Evolutionary conservation across 2,329 filamentous ascomycete species (phyloP).

Genomic region (Aspergillus ruber): DNA sequence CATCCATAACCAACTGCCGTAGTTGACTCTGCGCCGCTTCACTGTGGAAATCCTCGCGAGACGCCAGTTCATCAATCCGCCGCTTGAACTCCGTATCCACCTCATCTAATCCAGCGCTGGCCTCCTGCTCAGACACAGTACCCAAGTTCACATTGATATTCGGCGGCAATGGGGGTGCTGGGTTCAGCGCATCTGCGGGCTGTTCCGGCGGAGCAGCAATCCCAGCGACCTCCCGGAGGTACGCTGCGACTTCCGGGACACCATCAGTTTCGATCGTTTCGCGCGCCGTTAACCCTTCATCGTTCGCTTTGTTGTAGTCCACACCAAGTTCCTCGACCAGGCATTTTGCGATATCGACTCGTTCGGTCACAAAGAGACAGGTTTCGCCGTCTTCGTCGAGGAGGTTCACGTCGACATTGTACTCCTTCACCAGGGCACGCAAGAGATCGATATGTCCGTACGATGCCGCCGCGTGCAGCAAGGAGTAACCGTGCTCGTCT

Average conservation of each 20-base stretch:
- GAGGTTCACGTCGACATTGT: slow-evolving; percentile 71
- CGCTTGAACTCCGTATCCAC: slow-evolving; percentile 77
- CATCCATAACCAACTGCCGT: slow-evolving; percentile 72
- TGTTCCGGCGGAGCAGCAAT: slow-evolving; percentile 17
- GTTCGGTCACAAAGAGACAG: slow-evolving; percentile 88
- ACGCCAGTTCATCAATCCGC: slow-evolving; percentile 82
- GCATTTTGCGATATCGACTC: slow-evolving; percentile 66
- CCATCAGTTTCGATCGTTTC: slow-evolving; percentile 75
- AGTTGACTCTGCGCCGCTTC: slow-evolving; percentile 74
- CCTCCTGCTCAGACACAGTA: slow-evolving; percentile 57
- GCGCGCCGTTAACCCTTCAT: slow-evolving; percentile 70
- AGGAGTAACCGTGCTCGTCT: slow-evolving; percentile 88
- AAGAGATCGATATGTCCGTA: slow-evolving; percentile 83
- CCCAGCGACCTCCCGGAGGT: slow-evolving; percentile 48
- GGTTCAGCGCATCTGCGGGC: slow-evolving; percentile 30
- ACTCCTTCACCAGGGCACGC: slow-evolving; percentile 66
- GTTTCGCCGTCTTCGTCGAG: slow-evolving; percentile 90
- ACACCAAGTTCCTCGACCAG: slow-evolving; percentile 77
- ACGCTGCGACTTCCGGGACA: slow-evolving; percentile 67
- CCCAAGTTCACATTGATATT: slow-evolving; percentile 73
- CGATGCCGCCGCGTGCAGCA: slow-evolving; percentile 86
- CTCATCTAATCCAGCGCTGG: slow-evolving; percentile 53
- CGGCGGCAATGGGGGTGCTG: slow-evolving; percentile 61
- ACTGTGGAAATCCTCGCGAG: slow-evolving; percentile 74
- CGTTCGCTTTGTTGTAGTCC: slow-evolving; percentile 59